Percentiles rank a stretch among this genome's conserved stretches.
These are phyloP conservation scores for Coemansia sp. DNA, from an alignment of 192 early-diverging fungal species.

Conservation along the genomic window DNA sequence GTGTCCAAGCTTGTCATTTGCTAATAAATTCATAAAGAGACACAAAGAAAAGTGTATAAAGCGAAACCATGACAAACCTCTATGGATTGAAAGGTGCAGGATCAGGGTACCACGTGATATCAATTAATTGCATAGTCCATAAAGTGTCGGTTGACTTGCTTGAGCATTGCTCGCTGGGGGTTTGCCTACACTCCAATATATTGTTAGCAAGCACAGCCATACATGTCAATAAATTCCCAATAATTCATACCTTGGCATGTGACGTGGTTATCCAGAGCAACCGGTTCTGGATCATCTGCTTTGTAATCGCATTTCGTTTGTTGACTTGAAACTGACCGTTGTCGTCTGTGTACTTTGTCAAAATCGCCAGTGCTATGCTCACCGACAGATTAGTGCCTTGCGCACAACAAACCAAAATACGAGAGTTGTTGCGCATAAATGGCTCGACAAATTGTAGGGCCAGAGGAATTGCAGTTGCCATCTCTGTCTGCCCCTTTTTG, in stretches of 20 bases:
- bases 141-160: slow-evolving; percentile 73
- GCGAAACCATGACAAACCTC: not conserved
- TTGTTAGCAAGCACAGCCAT: not conserved
- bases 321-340: slow-evolving; percentile 30
- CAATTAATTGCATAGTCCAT: slow-evolving; percentile 16
- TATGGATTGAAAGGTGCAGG: not conserved
- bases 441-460: slow-evolving; percentile 57
- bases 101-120: slow-evolving; percentile 6
- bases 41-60: not conserved
- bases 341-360: slow-evolving; percentile 60
- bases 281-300: slow-evolving; percentile 62
- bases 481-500: slow-evolving; percentile 75
- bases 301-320: slow-evolving; percentile 32
- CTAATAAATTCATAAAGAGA: not conserved
- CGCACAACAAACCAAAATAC: slow-evolving; percentile 73
- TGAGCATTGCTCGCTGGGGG: slow-evolving; percentile 73
- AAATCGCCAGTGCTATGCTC: slow-evolving; percentile 67
- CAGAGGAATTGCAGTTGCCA: slow-evolving; percentile 57
- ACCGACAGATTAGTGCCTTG: slow-evolving; percentile 82
- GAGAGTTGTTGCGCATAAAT: slow-evolving; percentile 26
- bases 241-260: slow-evolving; percentile 52
- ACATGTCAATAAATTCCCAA: not conserved
- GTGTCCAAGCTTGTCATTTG: not conserved
- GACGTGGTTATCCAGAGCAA: slow-evolving; percentile 66
- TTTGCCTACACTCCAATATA: slow-evolving; percentile 53